These are phyloP conservation scores for Colletotrichum simmondsii DNA, from an alignment of 2,329 filamentous ascomycete genomes.

Conservation along the genomic window DNA sequence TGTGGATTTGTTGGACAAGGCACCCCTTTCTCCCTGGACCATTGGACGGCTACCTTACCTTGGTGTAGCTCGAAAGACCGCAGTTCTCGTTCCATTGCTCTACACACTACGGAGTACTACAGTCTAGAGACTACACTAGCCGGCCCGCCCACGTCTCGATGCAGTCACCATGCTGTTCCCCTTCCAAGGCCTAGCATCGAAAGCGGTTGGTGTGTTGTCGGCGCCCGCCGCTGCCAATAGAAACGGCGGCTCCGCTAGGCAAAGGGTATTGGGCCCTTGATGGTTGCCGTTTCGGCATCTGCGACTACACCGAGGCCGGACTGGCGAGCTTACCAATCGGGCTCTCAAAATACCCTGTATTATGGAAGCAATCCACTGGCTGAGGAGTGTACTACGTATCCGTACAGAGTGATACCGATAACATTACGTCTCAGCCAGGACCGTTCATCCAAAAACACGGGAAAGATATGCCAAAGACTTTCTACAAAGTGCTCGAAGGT, in stretches of 20 bases:
- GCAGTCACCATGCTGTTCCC: not conserved
- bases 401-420: not conserved
- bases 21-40: not conserved
- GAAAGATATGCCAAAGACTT: not conserved
- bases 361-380: constrained; percentile 6
- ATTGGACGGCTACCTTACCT: not conserved
- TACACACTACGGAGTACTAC: not conserved
- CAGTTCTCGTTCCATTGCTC: not conserved
- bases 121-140: no score
- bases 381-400: not conserved
- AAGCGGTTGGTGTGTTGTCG: not conserved
- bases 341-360: constrained; percentile 11
- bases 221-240: not conserved
- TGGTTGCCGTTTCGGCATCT: not conserved
- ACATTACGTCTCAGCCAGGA: not conserved
- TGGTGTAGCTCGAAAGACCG: not conserved
- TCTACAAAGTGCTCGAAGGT: not conserved
- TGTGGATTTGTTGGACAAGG: not conserved
- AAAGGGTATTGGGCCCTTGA: not conserved
- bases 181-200: not conserved
- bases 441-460: not conserved
- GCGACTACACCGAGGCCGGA: not conserved
- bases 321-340: constrained; percentile 15
- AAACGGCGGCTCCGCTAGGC: not conserved
- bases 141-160: not conserved